These are phyloP conservation scores for Chalciporus pseudorubinellus DNA, from an alignment of 768 basidiomycete species.

Conservation along the genomic window DNA sequence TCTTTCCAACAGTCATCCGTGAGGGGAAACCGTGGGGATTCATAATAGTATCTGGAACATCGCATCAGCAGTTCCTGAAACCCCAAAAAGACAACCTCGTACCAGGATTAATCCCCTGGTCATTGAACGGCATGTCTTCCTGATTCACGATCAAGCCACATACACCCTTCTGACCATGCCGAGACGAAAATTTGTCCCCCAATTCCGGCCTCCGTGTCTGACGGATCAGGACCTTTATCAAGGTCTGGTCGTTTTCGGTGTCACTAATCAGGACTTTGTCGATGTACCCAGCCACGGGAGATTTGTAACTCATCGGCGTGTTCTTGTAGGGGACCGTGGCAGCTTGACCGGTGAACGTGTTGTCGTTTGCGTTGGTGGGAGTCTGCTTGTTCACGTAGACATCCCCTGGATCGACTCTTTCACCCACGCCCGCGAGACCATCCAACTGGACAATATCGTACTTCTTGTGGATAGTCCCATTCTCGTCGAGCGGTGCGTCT, in stretches of 20 bases:
- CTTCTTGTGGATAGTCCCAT: conserved; percentile 73
- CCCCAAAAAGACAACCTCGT: conserved; percentile 19
- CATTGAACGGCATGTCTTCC: conserved; percentile 99
- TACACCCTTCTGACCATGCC: conserved; percentile 99
- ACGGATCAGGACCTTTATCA: conserved; percentile 96
- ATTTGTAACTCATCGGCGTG: conserved; percentile 89
- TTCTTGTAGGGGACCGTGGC: conserved; percentile 88
- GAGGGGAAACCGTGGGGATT: conserved; percentile 99
- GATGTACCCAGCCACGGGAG: conserved; percentile 88
- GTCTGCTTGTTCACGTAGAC: conserved; percentile 97
- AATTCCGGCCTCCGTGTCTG: conserved; percentile 96
- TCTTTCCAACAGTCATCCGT: conserved; percentile 99
- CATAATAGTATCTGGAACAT: conserved; percentile 90
- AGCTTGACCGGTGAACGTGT: conserved; percentile 81
- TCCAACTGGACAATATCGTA: conserved; percentile 91
- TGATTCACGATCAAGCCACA: conserved; percentile 99
- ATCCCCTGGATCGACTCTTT: conserved; percentile 88
- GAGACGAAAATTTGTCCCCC: conserved; percentile 97
- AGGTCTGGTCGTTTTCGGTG: conserved; percentile 92
- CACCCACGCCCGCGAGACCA: conserved; percentile 92
- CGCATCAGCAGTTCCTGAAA: conserved; percentile 2
- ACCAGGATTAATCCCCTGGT: conserved; percentile 94
- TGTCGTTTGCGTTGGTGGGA: conserved; percentile 91
- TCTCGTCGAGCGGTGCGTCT: conserved; percentile 85
- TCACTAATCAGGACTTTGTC: conserved; percentile 99